phyloP scores from a whole-genome alignment of 202 grass and related monocot species.

The Saccharum hybrid region DNA sequence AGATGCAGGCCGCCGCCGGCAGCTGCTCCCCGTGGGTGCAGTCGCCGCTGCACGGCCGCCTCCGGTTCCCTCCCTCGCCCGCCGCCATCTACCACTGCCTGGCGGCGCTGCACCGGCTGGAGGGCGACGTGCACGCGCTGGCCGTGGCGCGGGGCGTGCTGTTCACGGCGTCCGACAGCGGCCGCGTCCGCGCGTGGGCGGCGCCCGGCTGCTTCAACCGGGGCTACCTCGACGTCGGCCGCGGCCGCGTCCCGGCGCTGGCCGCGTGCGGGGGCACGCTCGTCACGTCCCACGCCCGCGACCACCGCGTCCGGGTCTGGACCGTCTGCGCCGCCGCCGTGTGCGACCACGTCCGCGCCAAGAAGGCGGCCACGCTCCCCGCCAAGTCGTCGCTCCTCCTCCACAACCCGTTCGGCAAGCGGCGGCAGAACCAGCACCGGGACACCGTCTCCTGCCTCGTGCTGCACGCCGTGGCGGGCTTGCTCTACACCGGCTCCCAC shows the following conservation, averaged over 20 bases:
- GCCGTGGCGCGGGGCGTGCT: conserved; percentile 64
- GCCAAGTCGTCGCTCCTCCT: conserved; percentile 43
- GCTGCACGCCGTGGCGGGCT: conserved; percentile 59
- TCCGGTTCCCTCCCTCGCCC: conserved; percentile 51
- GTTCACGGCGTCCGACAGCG: conserved; percentile 85
- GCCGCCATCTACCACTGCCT: conserved; percentile 85
- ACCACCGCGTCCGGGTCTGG: conserved; percentile 75
- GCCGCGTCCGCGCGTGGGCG: conserved; percentile 79
- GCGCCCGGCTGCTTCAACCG: conserved; percentile 71
- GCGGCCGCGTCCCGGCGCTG: conserved; percentile 55
- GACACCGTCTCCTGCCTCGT: conserved; percentile 76
- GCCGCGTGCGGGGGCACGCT: conserved; percentile 72
- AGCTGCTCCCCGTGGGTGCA: conserved; percentile 76
- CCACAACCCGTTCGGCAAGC: conserved; percentile 25
- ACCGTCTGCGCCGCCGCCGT: conserved; percentile 54
- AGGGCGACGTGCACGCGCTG: conserved; percentile 80
- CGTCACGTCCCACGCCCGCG: conserved; percentile 65
- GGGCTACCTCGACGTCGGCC: conserved; percentile 70
- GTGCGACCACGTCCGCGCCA: conserved; percentile 66
- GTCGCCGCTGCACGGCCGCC: conserved; percentile 60
- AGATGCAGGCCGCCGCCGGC: neutral
- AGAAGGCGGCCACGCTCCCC: conserved; percentile 72
- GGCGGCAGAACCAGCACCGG: conserved; percentile 50
- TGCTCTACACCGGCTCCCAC: conserved; percentile 78
- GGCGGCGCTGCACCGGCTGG: conserved; percentile 74